Conservation (phyloP, 257 asterid genomes). For the Solanum chmielewskii region DNA sequence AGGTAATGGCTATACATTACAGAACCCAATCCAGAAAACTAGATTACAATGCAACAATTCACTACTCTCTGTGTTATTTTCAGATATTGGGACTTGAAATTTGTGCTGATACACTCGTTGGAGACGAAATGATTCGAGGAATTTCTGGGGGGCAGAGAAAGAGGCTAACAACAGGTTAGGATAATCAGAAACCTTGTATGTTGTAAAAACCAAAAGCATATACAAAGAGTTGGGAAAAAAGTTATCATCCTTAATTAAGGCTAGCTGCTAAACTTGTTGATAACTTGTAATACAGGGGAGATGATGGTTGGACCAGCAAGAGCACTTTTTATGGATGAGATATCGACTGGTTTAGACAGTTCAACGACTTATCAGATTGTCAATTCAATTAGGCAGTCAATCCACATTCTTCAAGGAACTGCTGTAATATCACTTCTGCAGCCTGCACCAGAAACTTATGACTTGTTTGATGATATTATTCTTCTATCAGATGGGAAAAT, state of each 20-base stretch:
- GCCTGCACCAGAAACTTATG: constrained; percentile 85
- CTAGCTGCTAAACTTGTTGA: neutral
- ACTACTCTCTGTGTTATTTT: neutral
- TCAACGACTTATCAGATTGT: constrained; percentile 86
- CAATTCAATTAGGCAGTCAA: constrained; percentile 59
- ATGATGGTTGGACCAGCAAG: constrained; percentile 89
- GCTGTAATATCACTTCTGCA: constrained; percentile 76
- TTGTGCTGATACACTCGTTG: constrained; percentile 82
- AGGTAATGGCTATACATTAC: constrained; percentile 24
- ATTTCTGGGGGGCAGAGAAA: constrained; percentile 91
- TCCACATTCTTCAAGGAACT: constrained; percentile 78
- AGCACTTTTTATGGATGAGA: constrained; percentile 91
- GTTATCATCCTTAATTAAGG: neutral
- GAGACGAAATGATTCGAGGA: constrained; percentile 79
- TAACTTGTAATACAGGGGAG: constrained; percentile 40
- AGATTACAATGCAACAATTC: neutral
- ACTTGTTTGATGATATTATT: constrained; percentile 71
- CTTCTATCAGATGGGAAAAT: constrained; percentile 68
- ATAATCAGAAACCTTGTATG: neutral
- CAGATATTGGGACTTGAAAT: constrained; percentile 81
- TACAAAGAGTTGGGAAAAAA: neutral
- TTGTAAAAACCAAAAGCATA: neutral
- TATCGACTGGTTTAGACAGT: constrained; percentile 88
- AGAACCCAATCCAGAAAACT: neutral
- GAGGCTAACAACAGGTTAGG: constrained; percentile 75